phyloP scores from a whole-genome alignment of 192 early-diverging fungal species.

The Coemansia sp. region DNA sequence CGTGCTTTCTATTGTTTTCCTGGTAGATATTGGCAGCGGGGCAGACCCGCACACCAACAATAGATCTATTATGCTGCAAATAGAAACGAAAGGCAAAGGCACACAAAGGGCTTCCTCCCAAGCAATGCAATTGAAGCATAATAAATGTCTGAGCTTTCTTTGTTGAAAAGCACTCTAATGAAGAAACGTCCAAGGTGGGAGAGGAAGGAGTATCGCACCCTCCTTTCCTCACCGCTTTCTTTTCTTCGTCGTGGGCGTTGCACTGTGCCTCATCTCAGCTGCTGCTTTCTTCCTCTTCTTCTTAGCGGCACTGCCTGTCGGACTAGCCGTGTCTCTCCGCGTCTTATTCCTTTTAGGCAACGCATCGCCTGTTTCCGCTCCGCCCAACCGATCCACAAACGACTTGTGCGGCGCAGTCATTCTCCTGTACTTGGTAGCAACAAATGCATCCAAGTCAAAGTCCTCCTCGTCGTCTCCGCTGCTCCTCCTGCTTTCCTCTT shows the following conservation, averaged over 20 bases:
- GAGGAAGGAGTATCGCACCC: too few species aligned
- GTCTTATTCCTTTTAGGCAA: not conserved
- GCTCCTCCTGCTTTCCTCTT: not conserved
- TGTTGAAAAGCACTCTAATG: too few species aligned
- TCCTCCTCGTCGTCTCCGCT: not conserved
- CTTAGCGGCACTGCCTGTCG: not conserved
- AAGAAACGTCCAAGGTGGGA: too few species aligned
- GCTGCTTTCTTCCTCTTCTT: not conserved
- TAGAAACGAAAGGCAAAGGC: not conserved
- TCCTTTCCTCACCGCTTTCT: not conserved
- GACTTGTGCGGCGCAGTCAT: not conserved
- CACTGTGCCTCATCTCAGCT: not conserved
- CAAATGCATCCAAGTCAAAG: not conserved
- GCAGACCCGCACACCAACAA: not conserved
- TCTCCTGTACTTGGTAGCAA: not conserved
- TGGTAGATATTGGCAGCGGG: not conserved
- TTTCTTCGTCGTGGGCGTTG: not conserved
- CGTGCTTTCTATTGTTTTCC: not conserved
- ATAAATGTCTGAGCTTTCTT: too few species aligned
- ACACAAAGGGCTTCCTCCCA: too few species aligned
- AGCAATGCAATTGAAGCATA: not conserved
- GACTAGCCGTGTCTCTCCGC: not conserved
- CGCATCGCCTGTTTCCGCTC: not conserved
- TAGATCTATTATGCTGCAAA: not conserved
- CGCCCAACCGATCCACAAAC: not conserved